Percentiles rank a stretch among this genome's conserved stretches.
These are phyloP conservation scores for Leccinum barrowsii DNA, from an alignment of 768 basidiomycete genomes.

Conservation along the genomic window DNA sequence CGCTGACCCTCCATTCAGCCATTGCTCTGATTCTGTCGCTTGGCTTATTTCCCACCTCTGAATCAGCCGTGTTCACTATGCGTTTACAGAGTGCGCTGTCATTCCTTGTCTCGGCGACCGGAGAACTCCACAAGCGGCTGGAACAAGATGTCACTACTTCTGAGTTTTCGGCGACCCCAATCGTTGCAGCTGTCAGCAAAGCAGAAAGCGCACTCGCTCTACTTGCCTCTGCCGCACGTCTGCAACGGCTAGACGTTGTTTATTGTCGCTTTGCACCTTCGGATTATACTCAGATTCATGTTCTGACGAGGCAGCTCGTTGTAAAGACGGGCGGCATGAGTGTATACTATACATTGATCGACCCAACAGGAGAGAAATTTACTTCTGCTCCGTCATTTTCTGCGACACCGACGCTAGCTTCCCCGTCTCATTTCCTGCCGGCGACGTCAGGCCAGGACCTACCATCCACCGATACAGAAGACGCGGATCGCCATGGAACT, in stretches of 20 bases:
- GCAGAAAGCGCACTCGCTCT: constrained; percentile 51
- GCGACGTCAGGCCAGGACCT: constrained; percentile 26
- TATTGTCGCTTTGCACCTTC: constrained; percentile 57
- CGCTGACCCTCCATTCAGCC: constrained; percentile 56
- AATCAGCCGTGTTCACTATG: constrained; percentile 56
- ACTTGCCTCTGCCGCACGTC: constrained; percentile 47
- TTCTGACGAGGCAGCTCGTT: constrained; percentile 45
- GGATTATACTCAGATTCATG: constrained; percentile 53
- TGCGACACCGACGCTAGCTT: constrained; percentile 33
- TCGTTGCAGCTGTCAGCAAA: constrained; percentile 31
- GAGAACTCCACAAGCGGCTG: constrained; percentile 46
- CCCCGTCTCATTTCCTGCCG: constrained; percentile 32
- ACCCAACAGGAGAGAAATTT: constrained; percentile 58
- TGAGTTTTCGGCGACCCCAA: constrained; percentile 31
- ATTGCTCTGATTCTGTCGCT: constrained; percentile 51
- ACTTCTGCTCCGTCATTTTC: constrained; percentile 40
- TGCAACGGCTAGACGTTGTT: constrained; percentile 57
- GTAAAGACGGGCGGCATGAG: constrained; percentile 61
- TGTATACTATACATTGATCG: constrained; percentile 60
- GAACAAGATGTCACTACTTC: constrained; percentile 36
- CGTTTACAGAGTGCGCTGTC: constrained; percentile 45
- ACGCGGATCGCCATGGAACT: background rate
- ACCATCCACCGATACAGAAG: background rate
- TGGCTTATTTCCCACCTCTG: constrained; percentile 58
- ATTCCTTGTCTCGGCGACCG: constrained; percentile 45